These are phyloP conservation scores for Aspergillus sp. DNA, from an alignment of 2,329 filamentous ascomycete species.

Conservation along the genomic window DNA sequence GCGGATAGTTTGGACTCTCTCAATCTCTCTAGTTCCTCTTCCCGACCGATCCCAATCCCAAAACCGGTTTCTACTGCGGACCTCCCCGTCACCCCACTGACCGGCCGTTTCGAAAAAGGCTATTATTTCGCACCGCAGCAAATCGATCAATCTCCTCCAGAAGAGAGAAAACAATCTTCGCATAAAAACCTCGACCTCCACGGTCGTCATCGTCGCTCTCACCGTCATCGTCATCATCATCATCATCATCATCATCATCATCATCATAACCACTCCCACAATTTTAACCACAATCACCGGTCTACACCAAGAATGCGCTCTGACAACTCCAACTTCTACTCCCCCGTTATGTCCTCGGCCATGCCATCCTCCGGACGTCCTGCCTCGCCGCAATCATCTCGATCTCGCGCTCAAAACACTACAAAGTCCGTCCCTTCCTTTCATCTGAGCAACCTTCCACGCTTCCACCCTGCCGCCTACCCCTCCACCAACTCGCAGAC, in stretches of 20 bases:
- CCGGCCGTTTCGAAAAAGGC: constrained; percentile 31
- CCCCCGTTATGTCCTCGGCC: constrained; percentile 22
- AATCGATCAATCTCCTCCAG: background rate
- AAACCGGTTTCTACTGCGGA: constrained; percentile 16
- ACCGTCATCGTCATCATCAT: background rate
- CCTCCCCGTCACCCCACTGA: constrained; percentile 32
- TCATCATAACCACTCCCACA: background rate
- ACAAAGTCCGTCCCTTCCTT: constrained; percentile 32
- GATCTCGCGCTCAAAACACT: constrained; percentile 22
- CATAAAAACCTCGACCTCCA: constrained; percentile 7
- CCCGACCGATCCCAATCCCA: constrained; percentile 32
- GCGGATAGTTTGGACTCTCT: constrained; percentile 21
- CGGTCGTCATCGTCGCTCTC: constrained; percentile 6
- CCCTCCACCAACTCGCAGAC: constrained; percentile 22
- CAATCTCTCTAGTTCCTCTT: constrained; percentile 21
- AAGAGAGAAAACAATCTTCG: background rate
- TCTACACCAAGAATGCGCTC: constrained; percentile 24
- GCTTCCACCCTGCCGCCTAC: constrained; percentile 42
- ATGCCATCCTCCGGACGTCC: constrained; percentile 29
- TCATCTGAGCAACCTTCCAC: constrained; percentile 37
- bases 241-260: background rate
- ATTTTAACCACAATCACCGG: background rate
- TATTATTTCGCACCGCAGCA: constrained; percentile 29
- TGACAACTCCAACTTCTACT: constrained; percentile 26
- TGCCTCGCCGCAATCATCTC: constrained; percentile 29